A percentile compares a stretch with the other conserved stretches of the same genome.
phyloP scores from a whole-genome alignment of 371 early-diverging fungal genomes.

The Mortierella sp. region DNA sequence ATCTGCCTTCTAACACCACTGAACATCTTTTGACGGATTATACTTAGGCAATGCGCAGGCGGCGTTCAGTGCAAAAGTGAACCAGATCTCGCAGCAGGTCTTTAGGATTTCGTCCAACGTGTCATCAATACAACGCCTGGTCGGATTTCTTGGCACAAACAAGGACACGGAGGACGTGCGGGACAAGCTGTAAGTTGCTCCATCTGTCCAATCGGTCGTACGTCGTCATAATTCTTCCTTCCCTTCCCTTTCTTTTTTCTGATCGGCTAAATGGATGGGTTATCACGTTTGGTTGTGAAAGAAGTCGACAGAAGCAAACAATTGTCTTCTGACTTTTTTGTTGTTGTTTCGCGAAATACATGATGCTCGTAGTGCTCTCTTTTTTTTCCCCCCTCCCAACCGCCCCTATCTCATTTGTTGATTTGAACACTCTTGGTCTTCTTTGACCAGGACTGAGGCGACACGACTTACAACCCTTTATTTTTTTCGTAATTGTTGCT shows the following conservation, averaged over 20 bases:
- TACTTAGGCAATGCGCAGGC: slow-evolving; percentile 50
- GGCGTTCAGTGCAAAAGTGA: slow-evolving; percentile 62
- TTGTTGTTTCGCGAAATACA: no score
- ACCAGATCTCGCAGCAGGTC: slow-evolving; percentile 77
- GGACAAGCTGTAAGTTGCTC: slow-evolving; percentile 72
- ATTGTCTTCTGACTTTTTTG: no score
- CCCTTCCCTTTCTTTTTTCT: slow-evolving; percentile 1
- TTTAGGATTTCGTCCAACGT: slow-evolving; percentile 85
- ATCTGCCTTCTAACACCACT: background rate
- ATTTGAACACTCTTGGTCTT: background rate
- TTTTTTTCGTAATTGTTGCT: background rate
- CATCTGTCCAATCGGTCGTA: background rate
- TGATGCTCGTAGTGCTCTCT: no score
- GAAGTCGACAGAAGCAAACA: no score
- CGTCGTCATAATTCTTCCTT: slow-evolving; percentile 8
- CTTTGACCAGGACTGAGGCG: no score
- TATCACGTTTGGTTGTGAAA: background rate
- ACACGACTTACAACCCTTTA: background rate
- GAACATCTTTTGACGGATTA: background rate
- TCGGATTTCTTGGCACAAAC: slow-evolving; percentile 81
- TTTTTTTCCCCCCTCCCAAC: background rate
- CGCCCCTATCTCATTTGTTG: background rate
- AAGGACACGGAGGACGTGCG: slow-evolving; percentile 86
- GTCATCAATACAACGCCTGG: slow-evolving; percentile 83
- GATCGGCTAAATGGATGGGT: background rate